Conservation (phyloP, 75 land plant genomes). For the Cunninghamia lanceolata region DNA sequence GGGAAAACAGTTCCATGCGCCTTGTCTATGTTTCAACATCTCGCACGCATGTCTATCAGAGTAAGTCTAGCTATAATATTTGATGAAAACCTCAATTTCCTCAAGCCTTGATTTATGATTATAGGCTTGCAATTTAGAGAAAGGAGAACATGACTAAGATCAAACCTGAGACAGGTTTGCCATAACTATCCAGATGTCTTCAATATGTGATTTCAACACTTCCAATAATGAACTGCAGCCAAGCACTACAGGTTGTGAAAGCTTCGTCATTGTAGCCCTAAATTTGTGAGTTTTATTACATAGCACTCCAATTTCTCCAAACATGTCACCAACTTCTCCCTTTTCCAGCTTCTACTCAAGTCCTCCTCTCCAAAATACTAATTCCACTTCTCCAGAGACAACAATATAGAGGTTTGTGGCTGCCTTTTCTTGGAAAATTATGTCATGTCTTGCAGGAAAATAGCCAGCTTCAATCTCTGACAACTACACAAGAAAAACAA, state of each 20-base stretch:
- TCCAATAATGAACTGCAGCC: background rate
- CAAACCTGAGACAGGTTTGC: background rate
- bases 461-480: constrained; percentile 28
- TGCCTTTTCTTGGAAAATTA: constrained; percentile 22
- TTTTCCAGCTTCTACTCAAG: constrained; percentile 12
- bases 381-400: constrained; percentile 27
- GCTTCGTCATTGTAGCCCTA: constrained; percentile 26
- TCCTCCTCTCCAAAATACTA: background rate
- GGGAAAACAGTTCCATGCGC: no score
- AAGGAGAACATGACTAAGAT: no score
- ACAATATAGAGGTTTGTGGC: constrained; percentile 27
- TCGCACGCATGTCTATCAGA: no score
- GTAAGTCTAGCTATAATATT: no score
- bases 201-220: background rate
- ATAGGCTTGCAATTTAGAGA: no score
- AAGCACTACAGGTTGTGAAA: constrained; percentile 18
- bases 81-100: no score
- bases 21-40: no score
- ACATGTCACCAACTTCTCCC: constrained; percentile 19
- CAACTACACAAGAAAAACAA: constrained; percentile 19
- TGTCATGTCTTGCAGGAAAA: constrained; percentile 23
- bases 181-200: background rate
- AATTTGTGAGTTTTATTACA: constrained; percentile 29
- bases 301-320: constrained; percentile 30
- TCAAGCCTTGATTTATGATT: no score